Evolutionary conservation across 1,284 basidiomycete species (phyloP), one percentile per base, ranked within the genome.

Genomic region (Kalmanozyma brasiliensis): DNA sequence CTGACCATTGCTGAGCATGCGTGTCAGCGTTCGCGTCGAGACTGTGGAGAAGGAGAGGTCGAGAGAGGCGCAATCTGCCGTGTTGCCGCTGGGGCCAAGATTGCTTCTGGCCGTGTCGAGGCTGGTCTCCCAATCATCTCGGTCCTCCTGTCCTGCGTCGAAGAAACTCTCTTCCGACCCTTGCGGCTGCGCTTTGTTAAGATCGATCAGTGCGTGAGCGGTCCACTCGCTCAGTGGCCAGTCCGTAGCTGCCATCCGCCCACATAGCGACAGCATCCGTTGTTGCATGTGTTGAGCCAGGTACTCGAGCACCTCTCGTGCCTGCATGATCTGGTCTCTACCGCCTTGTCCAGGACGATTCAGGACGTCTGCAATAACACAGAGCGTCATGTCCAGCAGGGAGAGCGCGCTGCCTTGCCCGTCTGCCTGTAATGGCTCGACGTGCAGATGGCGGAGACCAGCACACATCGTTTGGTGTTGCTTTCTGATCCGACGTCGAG

Each of bases 11-110:
- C 42, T 40, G 13, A 52, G 45, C 34, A 55, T 38, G 33, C 55
- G 49, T 16, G 8, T 24, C 24, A 66, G 14, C 29, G 45, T 52
- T 14, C 29, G 29, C 19, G 49, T 14, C 20, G 68, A 51, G 8
- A 64, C 3, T n/a, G 26, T 36, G 4, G 64, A 34, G 36, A 59
- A 70, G 22, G 70, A 69, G 4, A 73, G 51, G 38, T 73, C 70
- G 23, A 73, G 46, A 6, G 51, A 35, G 7, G 49, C 30, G 23
- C 9, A 10, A n/a, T 30, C 24, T 10, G 36, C 33, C 29, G 13
- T 19, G 30, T 30, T 16, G n/a, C 16, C 17, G 43, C 13, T 36
- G 20, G n/a, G 14, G 19, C 17, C 2, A 11, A 34, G 2, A 29
- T 8, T 17, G 48, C 29, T 13, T 14, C 16, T 9, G 4, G 42